Percentiles rank a stretch among this genome's conserved stretches.
Evolutionary conservation across 1,284 basidiomycete genomes (phyloP).

Genomic region (Trametes sp.): DNA sequence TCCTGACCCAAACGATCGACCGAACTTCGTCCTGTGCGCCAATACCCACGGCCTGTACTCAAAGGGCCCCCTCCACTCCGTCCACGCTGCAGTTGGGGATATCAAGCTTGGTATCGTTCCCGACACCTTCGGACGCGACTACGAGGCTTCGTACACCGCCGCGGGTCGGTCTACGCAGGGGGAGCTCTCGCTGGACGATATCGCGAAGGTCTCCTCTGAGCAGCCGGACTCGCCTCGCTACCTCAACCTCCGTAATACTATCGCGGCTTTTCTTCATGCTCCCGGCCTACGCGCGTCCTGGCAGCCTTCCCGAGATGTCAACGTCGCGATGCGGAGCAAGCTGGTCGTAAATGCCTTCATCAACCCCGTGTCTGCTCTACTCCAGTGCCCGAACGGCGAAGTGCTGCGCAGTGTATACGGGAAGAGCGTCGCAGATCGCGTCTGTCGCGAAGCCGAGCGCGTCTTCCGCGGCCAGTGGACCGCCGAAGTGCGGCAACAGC

Average conservation of each 20-base stretch:
- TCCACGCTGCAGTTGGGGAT: conserved; percentile 80
- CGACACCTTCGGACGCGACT: conserved; percentile 66
- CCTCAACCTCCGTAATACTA: conserved; percentile 70
- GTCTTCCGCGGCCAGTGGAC: conserved; percentile 63
- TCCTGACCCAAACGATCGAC: conserved; percentile 74
- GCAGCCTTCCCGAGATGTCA: conserved; percentile 74
- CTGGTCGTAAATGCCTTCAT: conserved; percentile 87
- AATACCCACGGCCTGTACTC: conserved; percentile 84
- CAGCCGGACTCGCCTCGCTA: conserved; percentile 51
- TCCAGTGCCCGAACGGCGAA: conserved; percentile 85
- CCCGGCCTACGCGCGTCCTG: conserved; percentile 69
- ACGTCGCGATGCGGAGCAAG: conserved; percentile 81
- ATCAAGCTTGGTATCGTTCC: conserved; percentile 85
- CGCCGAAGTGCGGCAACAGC: conserved; percentile 44
- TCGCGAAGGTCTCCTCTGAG: conserved; percentile 48
- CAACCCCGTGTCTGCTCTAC: conserved; percentile 88
- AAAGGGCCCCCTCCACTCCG: conserved; percentile 60
- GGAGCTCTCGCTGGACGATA: conserved; percentile 59
- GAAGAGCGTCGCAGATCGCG: no score
- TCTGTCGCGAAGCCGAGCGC: conserved; percentile 68
- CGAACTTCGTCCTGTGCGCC: conserved; percentile 87
- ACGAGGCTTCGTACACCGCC: conserved; percentile 58
- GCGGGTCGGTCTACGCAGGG: conserved; percentile 44
- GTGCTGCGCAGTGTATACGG: conserved; percentile 58
- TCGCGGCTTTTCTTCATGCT: conserved; percentile 68